Evolutionary conservation across 257 asterid species (phyloP).

Genomic region (Henckelia pumila): DNA sequence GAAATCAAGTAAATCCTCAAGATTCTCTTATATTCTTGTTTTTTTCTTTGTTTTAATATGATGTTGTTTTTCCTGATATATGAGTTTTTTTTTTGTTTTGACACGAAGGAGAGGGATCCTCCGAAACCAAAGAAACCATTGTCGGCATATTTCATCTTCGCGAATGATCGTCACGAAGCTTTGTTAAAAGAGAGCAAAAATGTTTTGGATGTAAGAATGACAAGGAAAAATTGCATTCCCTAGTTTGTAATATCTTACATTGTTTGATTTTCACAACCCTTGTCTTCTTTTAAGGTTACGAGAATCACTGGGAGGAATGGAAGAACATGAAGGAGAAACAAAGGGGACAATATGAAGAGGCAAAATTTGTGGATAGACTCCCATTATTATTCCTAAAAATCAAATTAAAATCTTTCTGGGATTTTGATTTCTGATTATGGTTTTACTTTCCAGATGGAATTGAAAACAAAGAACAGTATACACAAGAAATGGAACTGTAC

Average conservation of each 20-base stretch:
- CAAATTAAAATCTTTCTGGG: neutral
- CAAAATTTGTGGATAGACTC: slow-evolving; percentile 3
- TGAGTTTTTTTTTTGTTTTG: neutral
- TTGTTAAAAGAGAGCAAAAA: slow-evolving; percentile 57
- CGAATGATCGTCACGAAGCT: slow-evolving; percentile 63
- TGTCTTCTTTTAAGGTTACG: slow-evolving; percentile 42
- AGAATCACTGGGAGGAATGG: slow-evolving; percentile 90
- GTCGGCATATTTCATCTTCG: slow-evolving; percentile 71
- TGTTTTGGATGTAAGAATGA: slow-evolving; percentile 53
- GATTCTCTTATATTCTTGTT: neutral
- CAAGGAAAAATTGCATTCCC: neutral
- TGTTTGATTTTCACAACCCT: neutral
- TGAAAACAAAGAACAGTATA: slow-evolving; percentile 61
- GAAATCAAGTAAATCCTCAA: slow-evolving; percentile 40
- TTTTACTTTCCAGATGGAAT: slow-evolving; percentile 43
- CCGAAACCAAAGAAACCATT: slow-evolving; percentile 85
- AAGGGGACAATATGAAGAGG: slow-evolving; percentile 69
- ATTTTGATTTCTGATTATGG: neutral
- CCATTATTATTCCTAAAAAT: neutral
- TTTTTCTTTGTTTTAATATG: neutral
- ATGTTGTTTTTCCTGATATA: slow-evolving; percentile 1
- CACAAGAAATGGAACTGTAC: slow-evolving; percentile 70
- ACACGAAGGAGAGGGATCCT: slow-evolving; percentile 89
- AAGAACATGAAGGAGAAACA: slow-evolving; percentile 69
- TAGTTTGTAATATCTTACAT: neutral